Conservation (phyloP, 306 rosid genomes). For the Pueraria montana region DNA sequence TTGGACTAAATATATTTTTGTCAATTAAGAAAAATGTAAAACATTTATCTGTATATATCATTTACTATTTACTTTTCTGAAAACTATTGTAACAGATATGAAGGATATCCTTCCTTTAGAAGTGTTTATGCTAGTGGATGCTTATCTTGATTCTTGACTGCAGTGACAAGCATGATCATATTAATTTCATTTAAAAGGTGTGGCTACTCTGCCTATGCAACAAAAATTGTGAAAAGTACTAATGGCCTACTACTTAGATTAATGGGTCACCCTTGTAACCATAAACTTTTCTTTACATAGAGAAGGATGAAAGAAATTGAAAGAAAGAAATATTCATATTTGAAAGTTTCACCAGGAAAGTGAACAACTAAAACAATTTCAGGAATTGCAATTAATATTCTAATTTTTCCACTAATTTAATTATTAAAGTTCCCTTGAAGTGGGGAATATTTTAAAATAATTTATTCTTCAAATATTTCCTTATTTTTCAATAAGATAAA, state of each 20-base stretch:
- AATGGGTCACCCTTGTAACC: not conserved
- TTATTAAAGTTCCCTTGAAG: not conserved
- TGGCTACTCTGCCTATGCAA: not conserved
- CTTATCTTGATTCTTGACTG: not conserved
- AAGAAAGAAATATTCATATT: not conserved
- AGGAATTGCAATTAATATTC: not conserved
- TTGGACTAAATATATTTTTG: not conserved
- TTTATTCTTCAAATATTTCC: not conserved
- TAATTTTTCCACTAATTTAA: not conserved
- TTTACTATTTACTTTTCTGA: too few relatives aligned
- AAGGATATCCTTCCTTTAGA: not conserved
- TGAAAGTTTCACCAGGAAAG: not conserved
- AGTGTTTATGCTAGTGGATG: constrained; percentile 12
- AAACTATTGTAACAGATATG: not conserved
- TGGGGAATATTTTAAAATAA: not conserved
- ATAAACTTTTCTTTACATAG: constrained; percentile 1
- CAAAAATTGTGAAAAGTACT: not conserved
- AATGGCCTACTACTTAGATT: constrained; percentile 25
- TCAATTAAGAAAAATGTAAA: not conserved
- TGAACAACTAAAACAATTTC: not conserved
- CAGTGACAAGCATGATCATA: not conserved
- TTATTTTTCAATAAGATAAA: not conserved
- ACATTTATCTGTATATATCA: too few relatives aligned
- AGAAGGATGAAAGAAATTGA: not conserved
- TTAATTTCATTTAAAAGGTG: constrained; percentile 28